These are phyloP conservation scores for Naganishia sp. DNA, from an alignment of 1,284 basidiomycete genomes.

Conservation along the genomic window DNA sequence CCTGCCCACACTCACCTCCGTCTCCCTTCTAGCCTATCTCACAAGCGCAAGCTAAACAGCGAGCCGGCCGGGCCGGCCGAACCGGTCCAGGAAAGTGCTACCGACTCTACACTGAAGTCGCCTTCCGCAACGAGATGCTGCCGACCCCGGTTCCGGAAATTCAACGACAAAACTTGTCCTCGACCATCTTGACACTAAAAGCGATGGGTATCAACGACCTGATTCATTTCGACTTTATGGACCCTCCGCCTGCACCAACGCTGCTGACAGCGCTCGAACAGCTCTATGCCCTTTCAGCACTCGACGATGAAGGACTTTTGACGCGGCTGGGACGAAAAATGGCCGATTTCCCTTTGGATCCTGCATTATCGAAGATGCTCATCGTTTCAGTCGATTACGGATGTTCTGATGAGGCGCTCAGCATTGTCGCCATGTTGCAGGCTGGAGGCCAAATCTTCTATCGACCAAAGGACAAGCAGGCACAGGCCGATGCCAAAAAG, in stretches of 20 bases:
- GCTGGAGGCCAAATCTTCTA: constrained; percentile 97
- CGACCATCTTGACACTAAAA: constrained; percentile 92
- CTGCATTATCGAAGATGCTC: constrained; percentile 93
- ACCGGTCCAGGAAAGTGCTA: constrained; percentile 99
- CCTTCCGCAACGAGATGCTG: constrained; percentile 97
- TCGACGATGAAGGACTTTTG: constrained; percentile 94
- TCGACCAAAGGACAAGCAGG: constrained; percentile 97
- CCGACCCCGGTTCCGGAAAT: constrained; percentile 98
- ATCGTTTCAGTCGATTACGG: constrained; percentile 97
- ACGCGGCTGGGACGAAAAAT: constrained; percentile 95
- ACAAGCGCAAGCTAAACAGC: constrained; percentile 94
- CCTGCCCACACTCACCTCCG: neutral
- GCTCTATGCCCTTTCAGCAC: constrained; percentile 88
- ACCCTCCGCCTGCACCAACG: constrained; percentile 93
- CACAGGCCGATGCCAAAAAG: constrained; percentile 97
- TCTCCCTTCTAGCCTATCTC: constrained; percentile 73
- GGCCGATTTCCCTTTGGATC: constrained; percentile 99
- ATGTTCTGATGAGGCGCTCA: constrained; percentile 95
- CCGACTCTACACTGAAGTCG: constrained; percentile 94
- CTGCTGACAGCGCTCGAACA: constrained; percentile 87
- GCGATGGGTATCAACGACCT: constrained; percentile 99
- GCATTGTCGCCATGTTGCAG: constrained; percentile 90
- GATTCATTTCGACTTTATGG: constrained; percentile 99
- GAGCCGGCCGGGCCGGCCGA: constrained; percentile 91
- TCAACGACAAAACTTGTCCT: constrained; percentile 88